Base-by-base conservation (phyloP, 1,284 basidiomycete species). In the Amylostereum areolatum region DNA sequence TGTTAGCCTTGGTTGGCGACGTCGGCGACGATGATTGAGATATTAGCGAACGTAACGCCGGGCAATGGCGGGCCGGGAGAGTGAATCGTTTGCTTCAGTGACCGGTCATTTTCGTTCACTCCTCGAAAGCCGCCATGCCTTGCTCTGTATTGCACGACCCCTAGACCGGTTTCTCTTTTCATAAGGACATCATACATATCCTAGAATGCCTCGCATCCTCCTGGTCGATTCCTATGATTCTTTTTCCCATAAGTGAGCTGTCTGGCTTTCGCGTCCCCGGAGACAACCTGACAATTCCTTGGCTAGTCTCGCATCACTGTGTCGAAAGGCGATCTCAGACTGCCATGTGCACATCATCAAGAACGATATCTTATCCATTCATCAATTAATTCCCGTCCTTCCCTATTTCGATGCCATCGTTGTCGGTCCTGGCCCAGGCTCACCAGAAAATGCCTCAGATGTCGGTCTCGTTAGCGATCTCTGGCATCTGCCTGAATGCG, bases 191-290 rank as follows among this genome's bases (percentile, higher is more conserved):
- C 39, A 10, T 29, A 9, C 39, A 9, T 10, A 41, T 25, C 12
- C 39, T 9, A 10, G 39, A 27, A 43, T 27, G 18, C 60, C 65
- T 46, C 60, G 63, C 34, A 69, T 90, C 36, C 71, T 92, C 32
- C 70, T 92, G 42, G 74, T 92, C 36, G 89, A 92, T 62, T 89
- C 86, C 3, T 89, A 91, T 57, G 90, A 92, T 64, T 91, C 89
- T 0, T 92, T 92, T 66, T 88, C 89, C 6, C 78, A 81, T 76
- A 92, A 92, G 87, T 89, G 51, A 50, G 83, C 73, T n/a, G 0
- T 1, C 27, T 48, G 30, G 40, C 4, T 12, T 25, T 43, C 27
- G 24, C 40, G 43, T 24, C 39, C 30, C 30, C 29, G 31, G 36
- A 52, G 50, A 54, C 18, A 18, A 18, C 18, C 18, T 18, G 18